Conservation (phyloP, 768 basidiomycete genomes). For the Suillus subluteus region DNA sequence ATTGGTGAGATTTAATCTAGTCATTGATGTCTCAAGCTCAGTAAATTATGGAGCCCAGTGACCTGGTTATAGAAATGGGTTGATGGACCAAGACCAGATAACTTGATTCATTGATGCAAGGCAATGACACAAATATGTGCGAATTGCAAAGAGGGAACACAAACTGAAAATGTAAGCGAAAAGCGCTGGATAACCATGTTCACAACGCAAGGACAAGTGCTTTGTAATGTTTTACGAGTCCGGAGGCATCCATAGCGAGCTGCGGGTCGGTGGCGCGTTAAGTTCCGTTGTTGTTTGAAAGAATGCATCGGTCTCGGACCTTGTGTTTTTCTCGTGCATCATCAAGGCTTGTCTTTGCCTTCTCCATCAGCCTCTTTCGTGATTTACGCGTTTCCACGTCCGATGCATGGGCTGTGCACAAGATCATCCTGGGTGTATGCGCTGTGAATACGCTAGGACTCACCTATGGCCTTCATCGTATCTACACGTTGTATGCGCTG, state of each 20-base stretch:
- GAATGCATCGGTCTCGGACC: conserved; percentile 22
- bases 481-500: conserved; percentile 34
- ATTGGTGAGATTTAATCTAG: conserved; percentile 43
- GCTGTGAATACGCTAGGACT: conserved; percentile 14
- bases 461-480: conserved; percentile 38
- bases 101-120: neutral
- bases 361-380: conserved; percentile 37
- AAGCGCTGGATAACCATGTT: neutral
- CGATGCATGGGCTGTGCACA: conserved; percentile 36
- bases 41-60: conserved; percentile 6
- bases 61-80: neutral
- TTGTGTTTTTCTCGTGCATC: conserved; percentile 43
- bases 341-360: conserved; percentile 37
- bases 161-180: neutral
- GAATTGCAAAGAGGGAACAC: neutral
- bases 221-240: conserved; percentile 46
- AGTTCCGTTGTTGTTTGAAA: neutral
- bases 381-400: conserved; percentile 35
- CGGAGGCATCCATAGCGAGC: conserved; percentile 42
- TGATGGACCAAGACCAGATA: neutral
- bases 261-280: conserved; percentile 17
- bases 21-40: neutral
- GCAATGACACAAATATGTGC: neutral
- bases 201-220: conserved; percentile 31
- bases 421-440: neutral